Evolutionary conservation across 1,139 yeast genomes (phyloP).

Genomic region (Arxiozyma bovina): DNA sequence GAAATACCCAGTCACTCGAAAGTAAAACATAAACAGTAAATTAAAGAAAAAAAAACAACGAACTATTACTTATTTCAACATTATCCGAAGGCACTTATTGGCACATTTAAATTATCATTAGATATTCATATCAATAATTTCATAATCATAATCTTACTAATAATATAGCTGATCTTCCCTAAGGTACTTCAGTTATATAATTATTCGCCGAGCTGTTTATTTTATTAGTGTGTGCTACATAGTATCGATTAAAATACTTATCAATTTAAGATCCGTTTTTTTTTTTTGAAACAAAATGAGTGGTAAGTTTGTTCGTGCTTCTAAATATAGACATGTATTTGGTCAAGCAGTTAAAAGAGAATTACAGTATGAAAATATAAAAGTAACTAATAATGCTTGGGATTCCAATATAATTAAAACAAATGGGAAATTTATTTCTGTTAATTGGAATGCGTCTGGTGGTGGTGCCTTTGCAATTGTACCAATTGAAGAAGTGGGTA

Average conservation of each 20-base stretch:
- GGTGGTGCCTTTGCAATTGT: conserved; percentile 96
- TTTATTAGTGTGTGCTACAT: too few species aligned
- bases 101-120: too few species aligned
- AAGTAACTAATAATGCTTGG: conserved; percentile 86
- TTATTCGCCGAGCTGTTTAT: neutral
- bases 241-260: too few species aligned
- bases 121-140: neutral
- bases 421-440: conserved; percentile 77
- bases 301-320: conserved; percentile 91
- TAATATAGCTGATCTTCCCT: neutral
- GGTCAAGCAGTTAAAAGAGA: conserved; percentile 90
- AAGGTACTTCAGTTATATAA: too few species aligned
- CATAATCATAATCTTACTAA: too few species aligned
- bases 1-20: neutral
- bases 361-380: conserved; percentile 77
- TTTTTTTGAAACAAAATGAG: conserved; percentile 34
- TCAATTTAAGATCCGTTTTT: too few species aligned
- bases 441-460: conserved; percentile 91
- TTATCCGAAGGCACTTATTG: too few species aligned
- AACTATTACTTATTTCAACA: too few species aligned
- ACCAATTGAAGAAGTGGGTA: conserved; percentile 81
- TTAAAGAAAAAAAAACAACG: too few species aligned
- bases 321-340: conserved; percentile 90
- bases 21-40: neutral
- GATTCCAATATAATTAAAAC: conserved; percentile 82